These are phyloP conservation scores for Wickerhamiella azymoides DNA, from an alignment of 805 yeast genomes.

Conservation along the genomic window DNA sequence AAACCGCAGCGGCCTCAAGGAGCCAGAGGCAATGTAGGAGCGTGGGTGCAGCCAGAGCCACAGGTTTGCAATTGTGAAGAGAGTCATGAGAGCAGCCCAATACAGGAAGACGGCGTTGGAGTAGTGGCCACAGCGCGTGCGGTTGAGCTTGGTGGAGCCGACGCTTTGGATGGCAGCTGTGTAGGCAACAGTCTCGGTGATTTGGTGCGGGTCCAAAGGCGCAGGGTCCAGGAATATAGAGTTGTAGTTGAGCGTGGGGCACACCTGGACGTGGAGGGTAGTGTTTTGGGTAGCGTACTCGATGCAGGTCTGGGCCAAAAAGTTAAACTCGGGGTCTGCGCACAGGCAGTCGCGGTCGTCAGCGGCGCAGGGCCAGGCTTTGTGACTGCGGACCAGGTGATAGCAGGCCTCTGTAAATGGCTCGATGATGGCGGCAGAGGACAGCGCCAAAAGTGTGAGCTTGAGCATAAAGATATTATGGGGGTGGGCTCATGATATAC, in stretches of 20 bases:
- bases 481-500: no score
- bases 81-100: conserved; percentile 1
- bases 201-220: not conserved
- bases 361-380: not conserved
- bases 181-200: not conserved
- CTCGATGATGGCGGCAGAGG: not conserved
- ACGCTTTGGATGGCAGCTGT: not conserved
- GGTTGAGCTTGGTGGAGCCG: not conserved
- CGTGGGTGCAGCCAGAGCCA: conserved; percentile 3
- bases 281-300: not conserved
- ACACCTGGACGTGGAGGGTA: not conserved
- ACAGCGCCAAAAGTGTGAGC: not conserved
- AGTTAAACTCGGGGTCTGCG: not conserved
- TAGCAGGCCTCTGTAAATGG: conserved; percentile 3
- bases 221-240: not conserved
- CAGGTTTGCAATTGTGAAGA: not conserved
- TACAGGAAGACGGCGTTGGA: conserved; percentile 1
- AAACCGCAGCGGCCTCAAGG: not conserved
- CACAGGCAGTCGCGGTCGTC: conserved; percentile 1
- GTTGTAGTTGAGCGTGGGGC: not conserved
- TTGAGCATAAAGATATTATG: no score
- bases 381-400: not conserved
- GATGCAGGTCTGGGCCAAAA: not conserved
- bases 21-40: not conserved
- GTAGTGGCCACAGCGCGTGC: conserved; percentile 2